These are phyloP conservation scores for Lasiodiplodia gonubiensis DNA, from an alignment of 2,329 filamentous ascomycete species.

Conservation along the genomic window DNA sequence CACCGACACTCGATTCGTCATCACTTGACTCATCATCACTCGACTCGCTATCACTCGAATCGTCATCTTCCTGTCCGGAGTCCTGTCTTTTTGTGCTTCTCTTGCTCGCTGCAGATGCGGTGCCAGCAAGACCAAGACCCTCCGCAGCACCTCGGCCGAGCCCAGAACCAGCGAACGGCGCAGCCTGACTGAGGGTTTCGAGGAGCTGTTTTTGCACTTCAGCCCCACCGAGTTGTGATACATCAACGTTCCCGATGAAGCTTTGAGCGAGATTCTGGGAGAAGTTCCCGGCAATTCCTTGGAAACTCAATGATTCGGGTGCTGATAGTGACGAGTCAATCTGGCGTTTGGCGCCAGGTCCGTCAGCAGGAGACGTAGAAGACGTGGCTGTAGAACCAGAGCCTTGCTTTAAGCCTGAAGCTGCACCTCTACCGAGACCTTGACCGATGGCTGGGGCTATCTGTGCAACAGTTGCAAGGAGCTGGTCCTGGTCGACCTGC, in stretches of 20 bases:
- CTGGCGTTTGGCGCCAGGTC: not conserved
- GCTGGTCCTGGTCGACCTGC: slow-evolving; percentile 3
- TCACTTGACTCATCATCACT: too few species aligned
- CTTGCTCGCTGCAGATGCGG: not conserved
- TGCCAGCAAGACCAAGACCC: slow-evolving; percentile 7
- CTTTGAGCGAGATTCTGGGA: slow-evolving; percentile 16
- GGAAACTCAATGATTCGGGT: not conserved
- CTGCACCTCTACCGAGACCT: slow-evolving; percentile 14
- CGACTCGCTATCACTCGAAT: too few species aligned
- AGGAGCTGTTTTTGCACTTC: slow-evolving; percentile 1
- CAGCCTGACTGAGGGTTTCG: slow-evolving; percentile 7
- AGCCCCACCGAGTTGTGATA: not conserved
- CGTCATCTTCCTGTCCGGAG: not conserved
- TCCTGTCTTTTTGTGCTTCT: not conserved
- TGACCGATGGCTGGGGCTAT: slow-evolving; percentile 6
- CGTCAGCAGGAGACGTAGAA: not conserved
- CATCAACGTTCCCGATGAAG: slow-evolving; percentile 17
- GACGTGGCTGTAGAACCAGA: not conserved
- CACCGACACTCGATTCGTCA: not conserved
- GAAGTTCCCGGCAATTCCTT: slow-evolving; percentile 9
- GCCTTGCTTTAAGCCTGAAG: not conserved
- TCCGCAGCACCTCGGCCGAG: slow-evolving; percentile 18
- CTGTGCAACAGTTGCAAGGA: slow-evolving; percentile 2
- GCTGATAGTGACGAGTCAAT: not conserved
- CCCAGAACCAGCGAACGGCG: slow-evolving; percentile 10